These are phyloP conservation scores for Excoecaria agallocha DNA, from an alignment of 345 rosid species.

Conservation along the genomic window DNA sequence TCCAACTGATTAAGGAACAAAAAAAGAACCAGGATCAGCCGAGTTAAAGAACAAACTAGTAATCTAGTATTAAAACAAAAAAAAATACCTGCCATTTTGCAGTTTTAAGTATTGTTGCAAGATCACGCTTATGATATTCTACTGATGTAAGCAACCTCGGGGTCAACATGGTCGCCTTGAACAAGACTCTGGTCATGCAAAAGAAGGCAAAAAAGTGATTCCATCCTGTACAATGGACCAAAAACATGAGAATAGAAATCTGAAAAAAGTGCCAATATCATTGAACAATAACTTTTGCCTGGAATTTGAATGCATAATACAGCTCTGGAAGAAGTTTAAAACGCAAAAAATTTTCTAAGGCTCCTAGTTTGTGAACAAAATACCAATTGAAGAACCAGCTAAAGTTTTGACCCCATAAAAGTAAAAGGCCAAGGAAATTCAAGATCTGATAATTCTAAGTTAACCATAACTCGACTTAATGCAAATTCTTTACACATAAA, in stretches of 20 bases:
- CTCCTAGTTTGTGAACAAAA: not conserved
- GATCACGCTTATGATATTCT: slow-evolving; percentile 51
- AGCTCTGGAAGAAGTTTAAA: not conserved
- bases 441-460: too few species aligned
- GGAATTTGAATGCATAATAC: not conserved
- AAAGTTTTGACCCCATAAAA: not conserved
- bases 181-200: slow-evolving; percentile 43
- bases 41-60: too few species aligned
- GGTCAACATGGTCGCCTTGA: slow-evolving; percentile 36
- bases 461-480: too few species aligned
- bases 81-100: slow-evolving; percentile 57
- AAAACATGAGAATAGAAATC: too few species aligned
- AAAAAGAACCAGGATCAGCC: too few species aligned
- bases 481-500: too few species aligned
- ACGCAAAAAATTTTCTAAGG: not conserved
- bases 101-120: slow-evolving; percentile 51
- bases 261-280: too few species aligned
- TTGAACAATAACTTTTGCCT: not conserved
- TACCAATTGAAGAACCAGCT: not conserved
- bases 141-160: slow-evolving; percentile 35
- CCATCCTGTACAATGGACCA: slow-evolving; percentile 41
- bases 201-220: slow-evolving; percentile 48
- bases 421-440: not conserved
- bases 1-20: too few species aligned
- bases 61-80: not conserved